phyloP scores from a whole-genome alignment of 1,139 yeast species.

The Zygosaccharomyces sapae region DNA sequence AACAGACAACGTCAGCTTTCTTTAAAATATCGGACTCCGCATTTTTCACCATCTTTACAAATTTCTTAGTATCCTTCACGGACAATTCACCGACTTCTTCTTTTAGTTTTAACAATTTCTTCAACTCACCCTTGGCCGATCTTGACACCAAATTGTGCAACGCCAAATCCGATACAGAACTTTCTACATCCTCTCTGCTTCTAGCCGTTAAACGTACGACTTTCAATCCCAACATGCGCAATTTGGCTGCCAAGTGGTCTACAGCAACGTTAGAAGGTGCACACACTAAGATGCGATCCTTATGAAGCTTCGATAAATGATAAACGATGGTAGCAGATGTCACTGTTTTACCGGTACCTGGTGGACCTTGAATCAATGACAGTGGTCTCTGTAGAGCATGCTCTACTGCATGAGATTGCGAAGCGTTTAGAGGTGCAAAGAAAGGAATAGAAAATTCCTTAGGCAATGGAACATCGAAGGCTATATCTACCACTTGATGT shows the following conservation, averaged over 20 bases:
- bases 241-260: slow-evolving; percentile 78
- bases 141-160: slow-evolving; percentile 48
- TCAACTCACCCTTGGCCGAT: slow-evolving; percentile 52
- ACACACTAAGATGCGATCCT: slow-evolving; percentile 69
- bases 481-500: slow-evolving; percentile 65
- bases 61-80: slow-evolving; percentile 47
- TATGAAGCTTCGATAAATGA: slow-evolving; percentile 60
- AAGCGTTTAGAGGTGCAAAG: slow-evolving; percentile 64
- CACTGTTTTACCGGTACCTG: slow-evolving; percentile 88
- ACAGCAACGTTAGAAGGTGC: slow-evolving; percentile 97
- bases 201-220: slow-evolving; percentile 77
- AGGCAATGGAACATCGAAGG: slow-evolving; percentile 60
- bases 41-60: slow-evolving; percentile 41
- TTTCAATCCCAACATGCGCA: slow-evolving; percentile 61
- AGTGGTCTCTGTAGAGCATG: slow-evolving; percentile 70
- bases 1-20: slow-evolving; percentile 76
- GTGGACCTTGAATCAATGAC: slow-evolving; percentile 94
- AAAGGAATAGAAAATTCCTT: slow-evolving; percentile 59
- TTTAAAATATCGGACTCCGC: slow-evolving; percentile 51
- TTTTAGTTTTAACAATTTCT: slow-evolving; percentile 54
- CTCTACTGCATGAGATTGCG: slow-evolving; percentile 76
- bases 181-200: slow-evolving; percentile 76
- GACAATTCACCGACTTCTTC: slow-evolving; percentile 71
- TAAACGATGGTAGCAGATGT: slow-evolving; percentile 87
- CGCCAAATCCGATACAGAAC: slow-evolving; percentile 51